phyloP scores from a whole-genome alignment of 306 rosid species.

The Glycyrrhiza uralensis region DNA sequence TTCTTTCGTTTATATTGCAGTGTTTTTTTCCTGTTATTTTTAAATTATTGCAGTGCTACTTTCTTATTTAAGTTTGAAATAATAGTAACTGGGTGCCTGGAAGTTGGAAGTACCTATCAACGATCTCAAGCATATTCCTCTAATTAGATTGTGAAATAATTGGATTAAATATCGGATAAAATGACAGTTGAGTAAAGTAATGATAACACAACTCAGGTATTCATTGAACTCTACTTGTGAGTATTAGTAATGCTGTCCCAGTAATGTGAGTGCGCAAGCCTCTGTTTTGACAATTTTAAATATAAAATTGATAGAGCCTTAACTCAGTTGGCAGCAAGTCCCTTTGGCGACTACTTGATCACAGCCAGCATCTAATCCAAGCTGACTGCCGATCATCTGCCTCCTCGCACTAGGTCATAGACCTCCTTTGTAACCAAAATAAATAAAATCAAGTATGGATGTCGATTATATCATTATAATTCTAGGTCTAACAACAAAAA shows the following conservation, averaged over 20 bases:
- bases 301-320: neutral
- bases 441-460: neutral
- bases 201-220: neutral
- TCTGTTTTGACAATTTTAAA: neutral
- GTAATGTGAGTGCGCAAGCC: neutral
- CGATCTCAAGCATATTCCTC: constrained; percentile 11
- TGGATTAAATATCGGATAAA: neutral
- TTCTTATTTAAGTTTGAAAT: neutral
- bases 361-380: neutral
- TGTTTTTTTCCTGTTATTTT: constrained; percentile 1
- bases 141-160: constrained; percentile 1
- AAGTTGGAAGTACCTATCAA: neutral
- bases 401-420: neutral
- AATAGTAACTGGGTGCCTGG: neutral
- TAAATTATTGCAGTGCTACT: neutral
- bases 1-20: neutral
- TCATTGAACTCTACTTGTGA: neutral
- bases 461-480: neutral
- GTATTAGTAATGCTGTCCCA: neutral
- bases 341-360: constrained; percentile 1
- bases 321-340: neutral
- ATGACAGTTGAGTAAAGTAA: constrained; percentile 20
- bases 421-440: neutral
- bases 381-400: neutral
- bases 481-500: constrained; percentile 5